Conservation (phyloP, 495 filamentous ascomycete genomes). For the Trichocladium antarcticum region DNA sequence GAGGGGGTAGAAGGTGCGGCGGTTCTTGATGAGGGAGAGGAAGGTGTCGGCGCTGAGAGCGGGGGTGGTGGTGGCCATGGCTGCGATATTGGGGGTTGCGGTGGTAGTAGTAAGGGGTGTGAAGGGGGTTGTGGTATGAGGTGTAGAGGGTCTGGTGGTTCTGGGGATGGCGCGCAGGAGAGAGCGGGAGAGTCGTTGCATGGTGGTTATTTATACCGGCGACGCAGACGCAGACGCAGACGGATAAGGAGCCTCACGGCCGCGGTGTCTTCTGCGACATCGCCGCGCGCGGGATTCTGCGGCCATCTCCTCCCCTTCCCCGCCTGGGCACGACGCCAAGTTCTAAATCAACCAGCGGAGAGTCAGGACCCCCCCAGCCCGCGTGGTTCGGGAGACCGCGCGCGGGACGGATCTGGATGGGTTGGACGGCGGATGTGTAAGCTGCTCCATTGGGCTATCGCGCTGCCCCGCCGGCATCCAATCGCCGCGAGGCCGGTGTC, state of each 20-base stretch:
- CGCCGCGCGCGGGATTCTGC: slow-evolving; percentile 4
- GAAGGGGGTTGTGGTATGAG: slow-evolving; percentile 12
- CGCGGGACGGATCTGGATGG: slow-evolving; percentile 1
- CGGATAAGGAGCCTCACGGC: too few species aligned
- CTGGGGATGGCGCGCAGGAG: slow-evolving; percentile 2
- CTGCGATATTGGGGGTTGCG: slow-evolving; percentile 14
- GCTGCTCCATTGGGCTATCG: background rate
- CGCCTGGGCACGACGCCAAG: background rate
- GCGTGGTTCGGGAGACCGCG: background rate
- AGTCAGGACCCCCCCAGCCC: too few species aligned
- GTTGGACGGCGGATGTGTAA: background rate
- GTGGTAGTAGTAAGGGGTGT: slow-evolving; percentile 8
- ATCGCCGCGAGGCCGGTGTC: too few species aligned
- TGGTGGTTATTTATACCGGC: too few species aligned
- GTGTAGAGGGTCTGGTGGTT: slow-evolving; percentile 12
- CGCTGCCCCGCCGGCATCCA: too few species aligned
- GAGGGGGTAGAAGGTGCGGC: slow-evolving; percentile 50
- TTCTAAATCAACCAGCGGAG: too few species aligned
- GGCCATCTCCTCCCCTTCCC: background rate
- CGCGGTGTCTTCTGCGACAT: too few species aligned
- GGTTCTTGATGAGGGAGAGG: slow-evolving; percentile 43
- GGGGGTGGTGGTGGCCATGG: slow-evolving; percentile 9
- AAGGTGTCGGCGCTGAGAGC: slow-evolving; percentile 29
- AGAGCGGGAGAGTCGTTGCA: background rate
- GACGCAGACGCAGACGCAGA: too few species aligned